A percentile compares a stretch with the other conserved stretches of the same genome.
Conservation (phyloP, 495 filamentous ascomycete species). For the Xylaria grammica region DNA sequence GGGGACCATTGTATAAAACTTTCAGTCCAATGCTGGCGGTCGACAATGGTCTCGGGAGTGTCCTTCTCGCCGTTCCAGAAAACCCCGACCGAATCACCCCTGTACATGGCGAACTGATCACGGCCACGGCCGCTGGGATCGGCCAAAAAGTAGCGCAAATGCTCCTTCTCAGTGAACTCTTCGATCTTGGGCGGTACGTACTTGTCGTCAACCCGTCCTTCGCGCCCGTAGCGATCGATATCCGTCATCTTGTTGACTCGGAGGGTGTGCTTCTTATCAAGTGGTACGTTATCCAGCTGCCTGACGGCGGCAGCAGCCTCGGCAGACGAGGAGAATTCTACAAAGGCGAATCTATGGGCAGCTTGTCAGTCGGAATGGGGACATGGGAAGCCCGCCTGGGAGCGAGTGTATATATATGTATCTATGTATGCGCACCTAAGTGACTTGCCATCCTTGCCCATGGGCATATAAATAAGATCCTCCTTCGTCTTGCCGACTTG, state of each 20-base stretch:
- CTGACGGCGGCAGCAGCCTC: constrained; percentile 89
- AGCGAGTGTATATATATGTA: background rate
- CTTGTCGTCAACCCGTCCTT: constrained; percentile 89
- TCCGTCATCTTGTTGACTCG: constrained; percentile 97
- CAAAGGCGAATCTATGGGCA: constrained; percentile 78
- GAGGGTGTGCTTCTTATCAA: constrained; percentile 95
- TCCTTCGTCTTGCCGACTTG: constrained; percentile 82
- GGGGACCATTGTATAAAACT: constrained; percentile 98
- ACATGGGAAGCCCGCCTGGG: background rate
- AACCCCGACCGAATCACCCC: constrained; percentile 85
- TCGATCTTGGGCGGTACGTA: constrained; percentile 80
- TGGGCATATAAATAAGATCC: constrained; percentile 89
- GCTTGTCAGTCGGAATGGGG: constrained; percentile 18
- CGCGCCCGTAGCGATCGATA: constrained; percentile 92
- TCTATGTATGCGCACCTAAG: constrained; percentile 67
- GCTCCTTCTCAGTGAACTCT: constrained; percentile 87
- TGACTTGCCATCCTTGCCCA: constrained; percentile 79
- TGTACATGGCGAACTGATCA: constrained; percentile 93
- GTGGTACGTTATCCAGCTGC: constrained; percentile 76
- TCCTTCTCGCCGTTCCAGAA: constrained; percentile 99
- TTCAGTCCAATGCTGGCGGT: constrained; percentile 95
- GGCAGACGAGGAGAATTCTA: constrained; percentile 91
- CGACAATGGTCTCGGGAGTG: constrained; percentile 81
- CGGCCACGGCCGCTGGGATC: constrained; percentile 84
- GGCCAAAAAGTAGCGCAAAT: constrained; percentile 89